Conservation (phyloP, 139 green algal species). For the Coelastrella sp. region DNA sequence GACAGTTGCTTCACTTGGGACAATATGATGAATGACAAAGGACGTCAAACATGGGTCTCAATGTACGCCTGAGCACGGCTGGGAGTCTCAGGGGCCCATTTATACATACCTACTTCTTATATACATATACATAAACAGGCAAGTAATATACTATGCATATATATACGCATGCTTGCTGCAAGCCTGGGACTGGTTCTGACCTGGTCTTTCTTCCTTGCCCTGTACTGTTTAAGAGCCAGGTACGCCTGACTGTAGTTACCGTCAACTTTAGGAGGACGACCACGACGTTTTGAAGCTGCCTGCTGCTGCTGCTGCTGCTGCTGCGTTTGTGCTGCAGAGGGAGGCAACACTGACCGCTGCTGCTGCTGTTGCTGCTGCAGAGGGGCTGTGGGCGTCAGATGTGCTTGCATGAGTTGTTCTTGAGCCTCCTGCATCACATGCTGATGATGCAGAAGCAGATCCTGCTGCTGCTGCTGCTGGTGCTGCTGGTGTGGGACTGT, state of each 20-base stretch:
- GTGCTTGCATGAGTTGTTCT: not conserved
- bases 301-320: not conserved
- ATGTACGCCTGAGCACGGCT: too few relatives aligned
- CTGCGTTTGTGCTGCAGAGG: not conserved
- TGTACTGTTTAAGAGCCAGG: constrained; percentile 24
- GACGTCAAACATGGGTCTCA: too few relatives aligned
- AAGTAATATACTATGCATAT: too few relatives aligned
- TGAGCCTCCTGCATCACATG: not conserved
- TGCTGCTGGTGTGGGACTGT: not conserved
- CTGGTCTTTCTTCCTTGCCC: constrained; percentile 8
- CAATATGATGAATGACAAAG: too few relatives aligned
- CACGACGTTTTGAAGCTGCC: not conserved
- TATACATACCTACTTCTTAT: too few relatives aligned
- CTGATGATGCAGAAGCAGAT: too few relatives aligned
- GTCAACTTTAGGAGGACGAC: constrained; percentile 3
- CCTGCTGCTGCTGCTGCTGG: not conserved
- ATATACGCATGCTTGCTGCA: too few relatives aligned
- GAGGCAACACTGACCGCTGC: too few relatives aligned
- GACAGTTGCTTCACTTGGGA: too few relatives aligned
- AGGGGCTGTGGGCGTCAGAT: not conserved
- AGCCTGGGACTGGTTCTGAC: not conserved
- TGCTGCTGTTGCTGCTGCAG: constrained; percentile 5
- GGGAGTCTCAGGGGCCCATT: too few relatives aligned
- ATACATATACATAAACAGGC: too few relatives aligned
- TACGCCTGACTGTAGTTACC: constrained; percentile 22